Evolutionary conservation across 768 basidiomycete genomes (phyloP), one percentile per base, ranked within the genome.

Genomic region (Suillus subluteus): DNA sequence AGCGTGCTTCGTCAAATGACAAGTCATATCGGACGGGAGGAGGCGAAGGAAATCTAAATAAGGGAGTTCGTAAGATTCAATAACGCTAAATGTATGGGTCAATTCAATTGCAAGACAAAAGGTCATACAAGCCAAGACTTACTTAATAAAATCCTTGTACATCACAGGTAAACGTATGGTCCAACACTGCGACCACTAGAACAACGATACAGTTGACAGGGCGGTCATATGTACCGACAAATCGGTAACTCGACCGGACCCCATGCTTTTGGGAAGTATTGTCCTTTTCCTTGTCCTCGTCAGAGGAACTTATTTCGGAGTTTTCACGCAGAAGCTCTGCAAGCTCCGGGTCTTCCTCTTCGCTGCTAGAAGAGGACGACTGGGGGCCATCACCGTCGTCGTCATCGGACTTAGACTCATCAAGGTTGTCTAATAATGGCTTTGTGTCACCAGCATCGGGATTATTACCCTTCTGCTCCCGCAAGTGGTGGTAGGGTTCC

Each of bases 181-280:
- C 93, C 93, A 95, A 69, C 90, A 91, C n/a, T 3, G 86, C 91
- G 5, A 95, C 75, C 21, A 91, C 80, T 5, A 97, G 80, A 50
- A 95, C 83, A 4, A 89, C 87, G 38, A 98, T 79, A 37, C 82
- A 87, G 62, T 83, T 83, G 35, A 79, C 80, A 1, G 84, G 82
- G 12, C 73, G 74, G 65, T 83, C 82, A 58, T 77, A 81, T 50
- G 65, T 66, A 40, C 72, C 75, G 48, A 74, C 68, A 38, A 71
- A 73, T 68, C 71, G 46, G 62, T 70, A 40, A 66, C 58, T 46
- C 58, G 63, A 12, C 62, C 16, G 26, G 62, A 48, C 40, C 16
- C 61, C 35, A 62, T 63, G 52, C 52, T 66, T 67, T 64, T 64
- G 67, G 38, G 58, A 38, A 56, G 30, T 56, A 7, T 44, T 63